Evolutionary conservation across 2,329 filamentous ascomycete genomes (phyloP).

Genomic region (Colletotrichum karsti): DNA sequence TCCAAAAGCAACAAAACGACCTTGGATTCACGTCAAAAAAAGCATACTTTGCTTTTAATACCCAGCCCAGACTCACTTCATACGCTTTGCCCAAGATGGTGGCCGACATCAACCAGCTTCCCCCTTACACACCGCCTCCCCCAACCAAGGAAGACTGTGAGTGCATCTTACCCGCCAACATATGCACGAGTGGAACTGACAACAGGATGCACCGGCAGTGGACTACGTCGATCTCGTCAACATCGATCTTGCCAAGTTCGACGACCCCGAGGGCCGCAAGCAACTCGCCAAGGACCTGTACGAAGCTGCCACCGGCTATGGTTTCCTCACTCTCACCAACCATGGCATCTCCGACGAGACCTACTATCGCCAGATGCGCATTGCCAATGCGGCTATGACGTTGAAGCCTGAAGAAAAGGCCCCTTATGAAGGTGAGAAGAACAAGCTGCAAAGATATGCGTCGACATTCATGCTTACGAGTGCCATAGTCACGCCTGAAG

Average conservation of each 20-base stretch:
- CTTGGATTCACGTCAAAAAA: neutral
- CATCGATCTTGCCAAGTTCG: constrained; percentile 37
- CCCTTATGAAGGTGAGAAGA: constrained; percentile 35
- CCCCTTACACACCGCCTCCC: constrained; percentile 10
- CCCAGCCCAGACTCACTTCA: neutral
- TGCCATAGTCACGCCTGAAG: constrained; percentile 35
- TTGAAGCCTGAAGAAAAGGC: constrained; percentile 35
- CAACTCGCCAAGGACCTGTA: constrained; percentile 38
- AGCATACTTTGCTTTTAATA: too few relatives aligned
- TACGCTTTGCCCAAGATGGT: constrained; percentile 1
- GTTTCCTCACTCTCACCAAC: constrained; percentile 36
- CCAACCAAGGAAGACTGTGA: constrained; percentile 17
- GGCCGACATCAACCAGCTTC: constrained; percentile 12
- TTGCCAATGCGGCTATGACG: constrained; percentile 38
- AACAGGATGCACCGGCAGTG: constrained; percentile 13
- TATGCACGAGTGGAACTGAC: neutral
- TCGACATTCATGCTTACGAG: neutral
- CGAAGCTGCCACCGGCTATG: constrained; percentile 37
- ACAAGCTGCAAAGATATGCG: rapidly evolving
- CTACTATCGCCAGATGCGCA: constrained; percentile 35
- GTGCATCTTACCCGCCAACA: neutral
- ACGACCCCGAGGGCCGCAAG: constrained; percentile 34
- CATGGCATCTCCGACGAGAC: constrained; percentile 38
- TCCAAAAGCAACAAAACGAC: neutral
- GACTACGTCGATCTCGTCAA: constrained; percentile 39